phyloP scores from a whole-genome alignment of 768 basidiomycete species.

The Boletus coccyginus region DNA sequence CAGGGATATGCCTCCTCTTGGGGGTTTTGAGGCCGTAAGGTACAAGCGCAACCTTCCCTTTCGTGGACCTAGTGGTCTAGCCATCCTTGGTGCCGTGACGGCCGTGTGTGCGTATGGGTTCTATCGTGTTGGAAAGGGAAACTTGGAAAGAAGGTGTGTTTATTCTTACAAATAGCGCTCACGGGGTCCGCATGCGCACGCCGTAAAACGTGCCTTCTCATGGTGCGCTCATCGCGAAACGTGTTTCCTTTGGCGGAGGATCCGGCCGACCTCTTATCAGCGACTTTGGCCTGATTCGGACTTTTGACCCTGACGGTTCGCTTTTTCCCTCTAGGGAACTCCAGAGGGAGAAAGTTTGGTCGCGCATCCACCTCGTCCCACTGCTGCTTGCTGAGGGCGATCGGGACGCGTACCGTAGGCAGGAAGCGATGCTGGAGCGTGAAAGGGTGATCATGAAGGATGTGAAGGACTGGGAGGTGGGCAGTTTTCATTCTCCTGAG shows the following conservation, averaged over 20 bases:
- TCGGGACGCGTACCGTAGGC: conserved; percentile 80
- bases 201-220: conserved; percentile 60
- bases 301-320: conserved; percentile 38
- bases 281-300: conserved; percentile 33
- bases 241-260: conserved; percentile 55
- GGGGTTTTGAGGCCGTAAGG: conserved; percentile 88
- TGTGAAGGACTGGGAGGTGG: conserved; percentile 90
- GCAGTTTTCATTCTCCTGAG: conserved; percentile 34
- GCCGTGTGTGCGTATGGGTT: conserved; percentile 88
- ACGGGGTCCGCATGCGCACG: conserved; percentile 61
- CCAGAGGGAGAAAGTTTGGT: conserved; percentile 90
- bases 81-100: conserved; percentile 82
- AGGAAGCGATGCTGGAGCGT: conserved; percentile 70
- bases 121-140: conserved; percentile 87
- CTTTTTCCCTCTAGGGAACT: conserved; percentile 69
- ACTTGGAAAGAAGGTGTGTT: conserved; percentile 88
- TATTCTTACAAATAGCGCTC: conserved; percentile 21
- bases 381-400: conserved; percentile 91
- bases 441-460: conserved; percentile 95
- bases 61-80: conserved; percentile 80
- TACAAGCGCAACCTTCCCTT: conserved; percentile 96
- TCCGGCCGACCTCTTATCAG: conserved; percentile 46
- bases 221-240: conserved; percentile 66
- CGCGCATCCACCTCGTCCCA: conserved; percentile 91
- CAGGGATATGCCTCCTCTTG: conserved; percentile 94